phyloP scores from a whole-genome alignment of 768 basidiomycete genomes.

The Mycena venus region DNA sequence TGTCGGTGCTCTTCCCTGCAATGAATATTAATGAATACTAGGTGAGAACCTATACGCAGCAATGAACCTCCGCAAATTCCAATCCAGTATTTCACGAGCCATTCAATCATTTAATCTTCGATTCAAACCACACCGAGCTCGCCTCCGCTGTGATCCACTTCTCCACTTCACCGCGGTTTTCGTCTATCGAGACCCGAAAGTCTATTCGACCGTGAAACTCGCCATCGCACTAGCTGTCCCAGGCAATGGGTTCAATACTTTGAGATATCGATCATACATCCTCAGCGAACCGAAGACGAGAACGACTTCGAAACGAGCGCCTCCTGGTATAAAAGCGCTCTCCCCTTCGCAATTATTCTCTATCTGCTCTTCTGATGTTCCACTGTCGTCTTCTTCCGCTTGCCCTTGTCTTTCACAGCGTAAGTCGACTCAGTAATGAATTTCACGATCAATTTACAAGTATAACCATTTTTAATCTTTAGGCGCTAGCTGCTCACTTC shows the following conservation, averaged over 20 bases:
- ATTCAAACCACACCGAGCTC: neutral
- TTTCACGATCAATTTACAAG: neutral
- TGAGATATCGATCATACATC: neutral
- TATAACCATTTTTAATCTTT: neutral
- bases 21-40: too few species aligned
- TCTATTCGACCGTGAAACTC: neutral
- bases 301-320: neutral
- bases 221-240: neutral
- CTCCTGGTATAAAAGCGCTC: neutral
- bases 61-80: too few species aligned
- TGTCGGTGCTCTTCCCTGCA: too few species aligned
- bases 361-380: neutral
- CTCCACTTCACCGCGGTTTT: neutral
- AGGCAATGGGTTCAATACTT: neutral
- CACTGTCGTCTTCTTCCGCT: neutral
- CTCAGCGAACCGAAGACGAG: conserved; percentile 3
- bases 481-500: neutral
- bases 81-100: too few species aligned
- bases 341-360: neutral
- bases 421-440: neutral
- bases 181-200: neutral
- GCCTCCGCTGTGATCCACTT: neutral
- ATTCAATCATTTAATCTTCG: neutral
- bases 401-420: neutral
- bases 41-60: too few species aligned